Conservation (phyloP, 805 yeast species). For the Myxozyma monticola region DNA sequence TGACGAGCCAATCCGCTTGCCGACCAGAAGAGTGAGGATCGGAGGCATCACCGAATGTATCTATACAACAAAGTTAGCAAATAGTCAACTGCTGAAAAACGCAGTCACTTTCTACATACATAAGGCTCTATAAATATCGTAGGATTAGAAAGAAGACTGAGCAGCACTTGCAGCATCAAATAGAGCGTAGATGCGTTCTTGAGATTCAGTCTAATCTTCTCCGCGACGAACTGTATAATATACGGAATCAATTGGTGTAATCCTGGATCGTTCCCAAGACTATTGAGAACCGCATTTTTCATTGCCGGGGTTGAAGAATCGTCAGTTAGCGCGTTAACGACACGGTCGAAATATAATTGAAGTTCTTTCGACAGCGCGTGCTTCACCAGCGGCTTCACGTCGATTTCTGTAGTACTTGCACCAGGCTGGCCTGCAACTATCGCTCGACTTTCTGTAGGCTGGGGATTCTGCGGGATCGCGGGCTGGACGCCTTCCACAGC, state of each 20-base stretch:
- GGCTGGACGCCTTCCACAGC: slow-evolving; percentile 99
- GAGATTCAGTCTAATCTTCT: slow-evolving; percentile 83
- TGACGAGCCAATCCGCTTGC: slow-evolving; percentile 75
- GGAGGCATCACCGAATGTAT: slow-evolving; percentile 98
- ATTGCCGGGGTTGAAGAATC: slow-evolving; percentile 52
- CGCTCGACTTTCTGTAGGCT: slow-evolving; percentile 28
- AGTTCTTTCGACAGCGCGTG: slow-evolving; percentile 93
- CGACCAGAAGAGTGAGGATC: slow-evolving; percentile 80
- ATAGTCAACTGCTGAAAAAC: not conserved
- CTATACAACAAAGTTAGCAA: slow-evolving; percentile 41
- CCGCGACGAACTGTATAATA: slow-evolving; percentile 93
- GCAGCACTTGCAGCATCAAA: slow-evolving; percentile 85
- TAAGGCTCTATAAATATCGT: slow-evolving; percentile 84
- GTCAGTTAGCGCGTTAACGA: slow-evolving; percentile 68
- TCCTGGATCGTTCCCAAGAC: slow-evolving; percentile 90
- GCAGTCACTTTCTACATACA: slow-evolving; percentile 12
- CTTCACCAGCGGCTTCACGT: slow-evolving; percentile 85
- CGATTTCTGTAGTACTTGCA: slow-evolving; percentile 49
- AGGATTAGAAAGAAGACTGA: slow-evolving; percentile 77
- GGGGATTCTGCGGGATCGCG: slow-evolving; percentile 93
- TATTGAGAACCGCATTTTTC: slow-evolving; percentile 77
- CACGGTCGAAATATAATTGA: slow-evolving; percentile 89
- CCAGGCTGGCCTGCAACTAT: slow-evolving; percentile 37
- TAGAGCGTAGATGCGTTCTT: slow-evolving; percentile 67
- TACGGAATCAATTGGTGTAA: slow-evolving; percentile 95